Conservation (phyloP, 352 stramenopile species). For the Phytophthora vignae region DNA sequence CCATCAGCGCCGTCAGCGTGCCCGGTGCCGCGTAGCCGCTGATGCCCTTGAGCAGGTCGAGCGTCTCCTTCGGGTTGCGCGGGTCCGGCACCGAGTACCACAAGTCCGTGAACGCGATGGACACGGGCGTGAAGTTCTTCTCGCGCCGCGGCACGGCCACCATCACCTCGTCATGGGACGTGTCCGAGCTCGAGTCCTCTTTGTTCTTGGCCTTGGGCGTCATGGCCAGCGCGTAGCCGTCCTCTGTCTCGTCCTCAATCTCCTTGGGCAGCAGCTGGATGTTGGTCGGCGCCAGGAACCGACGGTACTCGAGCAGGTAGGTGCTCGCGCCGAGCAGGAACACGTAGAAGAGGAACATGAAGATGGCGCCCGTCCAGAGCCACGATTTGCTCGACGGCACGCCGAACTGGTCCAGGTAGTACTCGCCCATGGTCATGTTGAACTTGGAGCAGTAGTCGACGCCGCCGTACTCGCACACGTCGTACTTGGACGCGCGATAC, state of each 20-base stretch:
- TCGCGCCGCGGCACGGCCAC: conserved; percentile 19
- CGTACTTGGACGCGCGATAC: conserved; percentile 42
- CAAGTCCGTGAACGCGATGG: conserved; percentile 42
- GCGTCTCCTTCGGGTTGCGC: conserved; percentile 47
- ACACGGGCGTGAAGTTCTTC: conserved; percentile 35
- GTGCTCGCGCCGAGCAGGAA: conserved; percentile 44
- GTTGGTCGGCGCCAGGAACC: conserved; percentile 21
- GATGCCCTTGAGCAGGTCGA: conserved; percentile 45
- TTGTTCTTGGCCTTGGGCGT: conserved; percentile 20
- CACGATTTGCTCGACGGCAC: conserved; percentile 51
- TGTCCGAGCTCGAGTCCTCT: conserved; percentile 18
- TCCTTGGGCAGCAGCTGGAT: conserved; percentile 18
- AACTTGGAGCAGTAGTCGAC: conserved; percentile 46
- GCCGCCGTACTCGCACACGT: conserved; percentile 41
- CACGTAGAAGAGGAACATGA: conserved; percentile 39
- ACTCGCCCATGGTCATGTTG: conserved; percentile 44
- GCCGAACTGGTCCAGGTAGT: conserved; percentile 47
- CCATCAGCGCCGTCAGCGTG: conserved; percentile 91
- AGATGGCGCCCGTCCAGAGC: conserved; percentile 40
- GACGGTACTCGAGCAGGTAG: conserved; percentile 41
- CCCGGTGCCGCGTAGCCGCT: conserved; percentile 50
- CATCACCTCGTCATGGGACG: conserved; percentile 25
- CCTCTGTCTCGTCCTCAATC: conserved; percentile 20
- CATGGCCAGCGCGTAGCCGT: conserved; percentile 21
- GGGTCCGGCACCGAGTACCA: conserved; percentile 46